Conservation (phyloP, 2,329 filamentous ascomycete genomes). For the Fusarium annulatum region DNA sequence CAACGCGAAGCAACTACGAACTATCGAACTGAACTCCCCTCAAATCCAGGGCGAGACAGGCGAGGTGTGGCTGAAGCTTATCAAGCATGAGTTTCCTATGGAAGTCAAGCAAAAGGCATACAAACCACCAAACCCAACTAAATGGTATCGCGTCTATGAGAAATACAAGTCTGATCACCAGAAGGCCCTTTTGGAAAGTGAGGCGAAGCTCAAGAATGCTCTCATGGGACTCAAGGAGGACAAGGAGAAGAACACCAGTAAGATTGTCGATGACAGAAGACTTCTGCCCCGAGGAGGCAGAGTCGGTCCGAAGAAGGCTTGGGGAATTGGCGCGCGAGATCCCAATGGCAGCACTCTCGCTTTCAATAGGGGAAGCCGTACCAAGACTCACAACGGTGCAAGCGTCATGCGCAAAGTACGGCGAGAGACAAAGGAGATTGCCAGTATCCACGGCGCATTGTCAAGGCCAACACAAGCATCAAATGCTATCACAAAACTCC, state of each 20-base stretch:
- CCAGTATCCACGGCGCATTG: slow-evolving; percentile 59
- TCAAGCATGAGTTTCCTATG: slow-evolving; percentile 79
- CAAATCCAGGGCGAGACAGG: slow-evolving; percentile 76
- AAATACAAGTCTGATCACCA: slow-evolving; percentile 72
- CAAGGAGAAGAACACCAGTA: slow-evolving; percentile 67
- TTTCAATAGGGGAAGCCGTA: slow-evolving; percentile 62
- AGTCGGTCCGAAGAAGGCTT: slow-evolving; percentile 47
- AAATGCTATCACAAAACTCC: slow-evolving; percentile 55
- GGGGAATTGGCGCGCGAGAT: slow-evolving; percentile 45
- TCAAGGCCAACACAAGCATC: slow-evolving; percentile 48
- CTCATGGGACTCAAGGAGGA: slow-evolving; percentile 68
- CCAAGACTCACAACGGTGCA: slow-evolving; percentile 62
- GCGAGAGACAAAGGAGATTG: slow-evolving; percentile 66
- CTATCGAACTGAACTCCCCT: slow-evolving; percentile 79
- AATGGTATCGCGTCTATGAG: slow-evolving; percentile 83
- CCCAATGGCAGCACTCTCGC: slow-evolving; percentile 50
- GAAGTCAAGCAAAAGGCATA: slow-evolving; percentile 71
- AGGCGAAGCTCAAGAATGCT: slow-evolving; percentile 66
- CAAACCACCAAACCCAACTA: slow-evolving; percentile 71
- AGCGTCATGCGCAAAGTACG: slow-evolving; percentile 67
- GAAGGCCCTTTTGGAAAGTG: slow-evolving; percentile 68
- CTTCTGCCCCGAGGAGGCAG: slow-evolving; percentile 57
- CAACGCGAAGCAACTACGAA: slow-evolving; percentile 77
- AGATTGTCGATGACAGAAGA: slow-evolving; percentile 64
- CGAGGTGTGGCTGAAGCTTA: slow-evolving; percentile 83